Evolutionary conservation across 2,329 filamentous ascomycete species (phyloP).

Genomic region (Cryphonectria nitschkei): DNA sequence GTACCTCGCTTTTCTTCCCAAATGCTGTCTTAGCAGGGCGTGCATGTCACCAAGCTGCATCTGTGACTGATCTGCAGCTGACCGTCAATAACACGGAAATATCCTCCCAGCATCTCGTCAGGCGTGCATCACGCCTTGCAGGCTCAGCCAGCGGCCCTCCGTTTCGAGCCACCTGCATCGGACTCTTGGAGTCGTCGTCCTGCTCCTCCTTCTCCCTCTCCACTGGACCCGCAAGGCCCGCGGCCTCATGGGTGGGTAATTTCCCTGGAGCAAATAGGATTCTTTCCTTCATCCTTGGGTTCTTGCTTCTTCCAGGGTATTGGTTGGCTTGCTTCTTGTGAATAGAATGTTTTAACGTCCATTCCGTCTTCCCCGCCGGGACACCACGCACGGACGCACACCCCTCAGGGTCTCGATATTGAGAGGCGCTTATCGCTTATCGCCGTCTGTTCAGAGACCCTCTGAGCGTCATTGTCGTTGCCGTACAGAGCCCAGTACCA

Average conservation of each 20-base stretch:
- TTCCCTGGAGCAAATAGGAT: slow-evolving; percentile 3
- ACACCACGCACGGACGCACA: background rate
- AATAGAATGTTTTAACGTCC: background rate
- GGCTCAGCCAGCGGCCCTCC: background rate
- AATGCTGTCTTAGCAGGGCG: background rate
- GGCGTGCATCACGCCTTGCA: background rate
- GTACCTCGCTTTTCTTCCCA: background rate
- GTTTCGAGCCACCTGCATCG: background rate
- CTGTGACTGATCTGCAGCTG: background rate
- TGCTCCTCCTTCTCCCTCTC: background rate
- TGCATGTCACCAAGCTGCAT: background rate
- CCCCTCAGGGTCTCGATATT: background rate
- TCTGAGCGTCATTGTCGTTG: slow-evolving; percentile 23
- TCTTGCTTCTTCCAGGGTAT: background rate
- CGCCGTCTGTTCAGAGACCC: slow-evolving; percentile 8
- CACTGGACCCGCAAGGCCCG: background rate
- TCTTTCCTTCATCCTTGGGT: background rate
- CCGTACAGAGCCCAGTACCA: background rate
- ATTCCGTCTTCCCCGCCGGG: background rate
- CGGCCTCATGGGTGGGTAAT: background rate
- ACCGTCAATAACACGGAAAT: slow-evolving; percentile 1
- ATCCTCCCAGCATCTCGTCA: background rate
- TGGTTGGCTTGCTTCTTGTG: slow-evolving; percentile 1
- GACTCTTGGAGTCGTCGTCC: background rate
- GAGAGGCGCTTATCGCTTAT: slow-evolving; percentile 21